phyloP scores from a whole-genome alignment of 345 rosid species.

The Eucalyptus marginata region DNA sequence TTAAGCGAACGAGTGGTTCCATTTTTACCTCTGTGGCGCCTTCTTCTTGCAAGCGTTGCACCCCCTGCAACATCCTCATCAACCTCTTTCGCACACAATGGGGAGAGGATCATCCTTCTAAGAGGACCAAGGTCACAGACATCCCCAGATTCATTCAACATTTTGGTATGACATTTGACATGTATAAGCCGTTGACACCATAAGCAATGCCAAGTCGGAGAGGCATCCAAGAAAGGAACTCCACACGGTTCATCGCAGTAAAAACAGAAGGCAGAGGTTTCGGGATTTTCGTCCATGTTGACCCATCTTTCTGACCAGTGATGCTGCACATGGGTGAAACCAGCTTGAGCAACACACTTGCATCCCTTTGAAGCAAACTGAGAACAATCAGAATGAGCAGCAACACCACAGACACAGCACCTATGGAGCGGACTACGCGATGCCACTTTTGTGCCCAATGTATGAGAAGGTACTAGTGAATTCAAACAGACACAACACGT shows the following conservation, averaged over 20 bases:
- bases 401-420: conserved; percentile 50
- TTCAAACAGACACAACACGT: conserved; percentile 51
- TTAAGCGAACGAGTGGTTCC: conserved; percentile 6
- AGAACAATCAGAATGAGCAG: conserved; percentile 60
- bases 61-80: conserved; percentile 15
- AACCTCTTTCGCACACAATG: conserved; percentile 37
- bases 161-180: conserved; percentile 48
- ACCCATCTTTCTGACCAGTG: conserved; percentile 72
- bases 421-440: conserved; percentile 31
- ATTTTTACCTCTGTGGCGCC: conserved; percentile 21
- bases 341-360: conserved; percentile 56
- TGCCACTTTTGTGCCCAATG: conserved; percentile 16
- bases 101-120: conserved; percentile 48
- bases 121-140: conserved; percentile 55
- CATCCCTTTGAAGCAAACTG: conserved; percentile 47
- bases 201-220: conserved; percentile 64
- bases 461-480: conserved; percentile 28
- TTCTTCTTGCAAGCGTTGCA: conserved; percentile 13
- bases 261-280: conserved; percentile 51
- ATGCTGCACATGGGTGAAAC: conserved; percentile 36
- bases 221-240: conserved; percentile 52
- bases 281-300: conserved; percentile 43
- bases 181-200: conserved; percentile 71
- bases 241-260: conserved; percentile 63
- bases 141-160: conserved; percentile 56